Conservation (phyloP, 371 early-diverging fungal genomes). For the Mucor plumbeus region DNA sequence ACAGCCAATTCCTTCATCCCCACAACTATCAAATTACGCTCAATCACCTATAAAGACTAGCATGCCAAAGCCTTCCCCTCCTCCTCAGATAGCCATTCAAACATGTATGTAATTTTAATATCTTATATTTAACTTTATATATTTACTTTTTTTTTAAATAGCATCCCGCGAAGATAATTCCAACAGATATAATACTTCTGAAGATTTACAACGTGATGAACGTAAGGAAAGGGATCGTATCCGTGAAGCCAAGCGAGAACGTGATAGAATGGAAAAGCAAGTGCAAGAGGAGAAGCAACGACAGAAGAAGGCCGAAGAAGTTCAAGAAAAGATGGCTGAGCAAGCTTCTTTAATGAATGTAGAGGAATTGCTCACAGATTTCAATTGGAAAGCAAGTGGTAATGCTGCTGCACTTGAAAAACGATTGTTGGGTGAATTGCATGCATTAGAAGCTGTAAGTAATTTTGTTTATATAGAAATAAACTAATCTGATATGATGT, state of each 20-base stretch:
- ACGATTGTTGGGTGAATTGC: slow-evolving; percentile 65
- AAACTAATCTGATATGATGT: background rate
- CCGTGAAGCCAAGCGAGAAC: slow-evolving; percentile 43
- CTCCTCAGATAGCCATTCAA: background rate
- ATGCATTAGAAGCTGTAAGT: slow-evolving; percentile 77
- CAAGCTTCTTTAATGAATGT: slow-evolving; percentile 64
- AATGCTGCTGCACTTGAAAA: slow-evolving; percentile 76
- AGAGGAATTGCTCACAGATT: slow-evolving; percentile 67
- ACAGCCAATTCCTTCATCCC: background rate
- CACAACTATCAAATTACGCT: background rate
- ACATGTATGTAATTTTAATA: slow-evolving; percentile 6
- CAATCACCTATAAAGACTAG: background rate
- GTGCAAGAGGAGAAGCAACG: slow-evolving; percentile 25
- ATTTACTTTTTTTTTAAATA: background rate
- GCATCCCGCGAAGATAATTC: slow-evolving; percentile 17
- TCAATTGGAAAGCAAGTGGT: slow-evolving; percentile 79
- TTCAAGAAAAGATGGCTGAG: slow-evolving; percentile 53
- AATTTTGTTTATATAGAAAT: background rate
- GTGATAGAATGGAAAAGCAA: slow-evolving; percentile 39
- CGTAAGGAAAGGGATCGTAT: slow-evolving; percentile 41
- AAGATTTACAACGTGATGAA: slow-evolving; percentile 26
- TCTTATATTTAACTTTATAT: background rate
- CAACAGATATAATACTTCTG: slow-evolving; percentile 1
- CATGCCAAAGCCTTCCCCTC: slow-evolving; percentile 14
- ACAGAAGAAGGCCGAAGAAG: slow-evolving; percentile 43